Conservation (phyloP, 2,329 filamentous ascomycete species). For the Malbranchea cinnamomea region DNA sequence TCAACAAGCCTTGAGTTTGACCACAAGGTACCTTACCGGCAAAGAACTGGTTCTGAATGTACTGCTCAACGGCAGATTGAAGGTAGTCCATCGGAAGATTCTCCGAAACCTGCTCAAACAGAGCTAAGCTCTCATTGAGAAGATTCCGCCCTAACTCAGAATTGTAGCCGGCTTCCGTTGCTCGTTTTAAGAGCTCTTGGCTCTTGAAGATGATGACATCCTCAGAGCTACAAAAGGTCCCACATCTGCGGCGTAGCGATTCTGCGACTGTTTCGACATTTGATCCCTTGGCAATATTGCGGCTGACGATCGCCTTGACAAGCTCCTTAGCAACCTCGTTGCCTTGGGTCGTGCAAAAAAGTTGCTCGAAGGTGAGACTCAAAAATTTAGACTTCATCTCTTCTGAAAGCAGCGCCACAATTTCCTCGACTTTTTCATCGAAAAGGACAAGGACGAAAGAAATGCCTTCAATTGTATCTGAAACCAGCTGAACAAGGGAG, state of each 20-base stretch:
- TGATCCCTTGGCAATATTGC: constrained; percentile 90
- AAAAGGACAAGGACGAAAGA: constrained; percentile 92
- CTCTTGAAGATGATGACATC: constrained; percentile 98
- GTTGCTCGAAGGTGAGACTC: constrained; percentile 69
- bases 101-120: constrained; percentile 80
- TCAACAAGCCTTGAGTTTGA: constrained; percentile 10
- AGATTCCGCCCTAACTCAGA: constrained; percentile 62
- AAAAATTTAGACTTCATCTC: constrained; percentile 52
- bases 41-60: constrained; percentile 71
- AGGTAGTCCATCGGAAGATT: constrained; percentile 71
- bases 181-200: constrained; percentile 83
- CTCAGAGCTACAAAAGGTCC: constrained; percentile 93
- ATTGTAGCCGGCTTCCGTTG: constrained; percentile 61
- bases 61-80: constrained; percentile 61
- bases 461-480: constrained; percentile 87
- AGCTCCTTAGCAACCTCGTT: constrained; percentile 85
- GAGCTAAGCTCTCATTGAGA: constrained; percentile 71
- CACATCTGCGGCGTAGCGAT: constrained; percentile 78
- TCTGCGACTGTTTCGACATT: constrained; percentile 97
- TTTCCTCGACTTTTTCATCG: constrained; percentile 82
- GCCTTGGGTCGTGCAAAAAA: constrained; percentile 67
- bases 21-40: constrained; percentile 37
- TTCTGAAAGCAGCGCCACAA: constrained; percentile 61
- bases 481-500: constrained; percentile 69
- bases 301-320: constrained; percentile 94